phyloP scores from a whole-genome alignment of 768 basidiomycete species.

The Roridomyces roridus region DNA sequence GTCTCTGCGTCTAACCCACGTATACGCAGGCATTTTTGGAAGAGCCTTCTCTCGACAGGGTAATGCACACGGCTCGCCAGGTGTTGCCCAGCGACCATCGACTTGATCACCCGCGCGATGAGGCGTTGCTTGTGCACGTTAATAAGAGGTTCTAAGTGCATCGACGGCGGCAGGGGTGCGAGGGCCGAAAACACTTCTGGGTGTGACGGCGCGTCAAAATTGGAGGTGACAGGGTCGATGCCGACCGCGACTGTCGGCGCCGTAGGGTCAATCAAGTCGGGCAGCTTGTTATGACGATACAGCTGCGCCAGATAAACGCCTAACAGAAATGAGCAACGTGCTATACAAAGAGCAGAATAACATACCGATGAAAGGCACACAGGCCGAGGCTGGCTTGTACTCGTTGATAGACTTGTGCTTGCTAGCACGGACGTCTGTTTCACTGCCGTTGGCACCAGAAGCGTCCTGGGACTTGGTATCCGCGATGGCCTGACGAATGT shows the following conservation, averaged over 20 bases:
- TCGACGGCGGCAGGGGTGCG: constrained; percentile 72
- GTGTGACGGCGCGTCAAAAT: constrained; percentile 72
- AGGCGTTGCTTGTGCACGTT: constrained; percentile 89
- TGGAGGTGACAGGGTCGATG: constrained; percentile 65
- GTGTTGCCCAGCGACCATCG: constrained; percentile 82
- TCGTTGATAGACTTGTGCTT: constrained; percentile 47
- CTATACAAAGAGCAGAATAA: neutral
- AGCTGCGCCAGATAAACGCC: constrained; percentile 83
- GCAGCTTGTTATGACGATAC: constrained; percentile 66
- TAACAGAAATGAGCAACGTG: constrained; percentile 32
- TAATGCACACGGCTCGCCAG: constrained; percentile 76
- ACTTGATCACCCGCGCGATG: constrained; percentile 82
- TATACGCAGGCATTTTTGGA: constrained; percentile 75
- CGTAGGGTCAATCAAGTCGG: constrained; percentile 85
- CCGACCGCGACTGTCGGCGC: constrained; percentile 72
- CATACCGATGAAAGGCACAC: constrained; percentile 86
- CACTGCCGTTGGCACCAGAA: constrained; percentile 54
- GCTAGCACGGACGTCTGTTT: constrained; percentile 43
- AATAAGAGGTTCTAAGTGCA: constrained; percentile 85
- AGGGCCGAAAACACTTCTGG: constrained; percentile 83
- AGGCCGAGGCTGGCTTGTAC: constrained; percentile 51
- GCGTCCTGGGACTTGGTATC: constrained; percentile 71
- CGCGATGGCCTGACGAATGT: constrained; percentile 71
- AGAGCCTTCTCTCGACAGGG: constrained; percentile 75
- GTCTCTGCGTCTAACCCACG: constrained; percentile 65